Evolutionary conservation across 2,329 filamentous ascomycete species (phyloP), one percentile per base, ranked within the genome.

Genomic region (Xylariaceae sp.): DNA sequence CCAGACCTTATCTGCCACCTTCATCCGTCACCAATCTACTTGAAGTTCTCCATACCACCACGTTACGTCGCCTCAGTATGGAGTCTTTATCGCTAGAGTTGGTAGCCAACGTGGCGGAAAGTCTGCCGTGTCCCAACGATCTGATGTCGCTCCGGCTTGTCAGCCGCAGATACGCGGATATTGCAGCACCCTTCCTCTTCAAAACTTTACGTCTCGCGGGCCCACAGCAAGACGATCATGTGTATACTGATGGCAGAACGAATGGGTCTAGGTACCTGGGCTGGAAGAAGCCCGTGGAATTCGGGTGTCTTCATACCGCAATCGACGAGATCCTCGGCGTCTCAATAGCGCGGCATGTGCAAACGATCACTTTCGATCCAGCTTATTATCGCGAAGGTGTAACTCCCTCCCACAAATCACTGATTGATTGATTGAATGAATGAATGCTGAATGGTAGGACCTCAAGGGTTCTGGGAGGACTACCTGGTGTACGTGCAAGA

Each of bases 291-390:
- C 42, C 35, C n/a, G 39, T 42, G 26, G 47, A 50, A 19, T 50
- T 43, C 33, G 39, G 18, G 4, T 37, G 33, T 13, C 3, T 50
- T 9, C 34, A 28, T 3, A 39, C 43, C n/a, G 45, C 34, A 8
- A 33, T 50, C 30, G 33, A 41, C n/a, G 47, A 48, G 34, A 31
- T 50, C n/a, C 13, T 50, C 33, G 37, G 11, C 9, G 18, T 11
- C 9, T 41, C 44, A 12, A 19, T 48, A 18, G 44, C 37, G 17
- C 37, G 28, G 19, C 36, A 40, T 19, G 32, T 40, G 2, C 48
- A 42, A 35, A 45, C 30, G 8, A 39, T 50, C 16, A 19, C 43
- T 13, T 50, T 50, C 36, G 45, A 45, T 12, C 47, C 47, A 16
- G 44, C 44, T n/a, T 48, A 45, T n/a, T 50, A 48, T 26, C 42